Base-by-base conservation (phyloP, 805 yeast species). In the Hanseniaspora guilliermondii region DNA sequence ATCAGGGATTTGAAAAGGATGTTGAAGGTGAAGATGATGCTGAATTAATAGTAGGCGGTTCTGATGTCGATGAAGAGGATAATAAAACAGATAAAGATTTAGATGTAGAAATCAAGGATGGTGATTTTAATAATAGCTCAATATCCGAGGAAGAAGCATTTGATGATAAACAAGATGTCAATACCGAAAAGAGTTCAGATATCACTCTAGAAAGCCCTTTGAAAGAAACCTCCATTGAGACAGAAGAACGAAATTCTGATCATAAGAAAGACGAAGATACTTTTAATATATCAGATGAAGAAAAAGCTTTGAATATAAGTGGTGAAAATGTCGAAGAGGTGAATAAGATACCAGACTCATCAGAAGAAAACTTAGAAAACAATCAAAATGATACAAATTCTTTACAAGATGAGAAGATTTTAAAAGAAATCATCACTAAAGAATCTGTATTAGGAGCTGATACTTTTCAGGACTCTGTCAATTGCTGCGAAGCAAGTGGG, bases 11-110 rank as follows among this genome's bases (percentile, higher is more conserved):
- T 32, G 44, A 22, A 19, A 40, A 25, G 9, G 30, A 32, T 6
- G 53, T 50, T 32, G 59, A 56, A 36, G 39, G 56, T 25, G 55
- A 60, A 38, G 55, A 49, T 16, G 56, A 56, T 49, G 59, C 56
- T 40, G 53, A 40, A 7, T 58, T 53, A 35, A 64, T 6, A 2
- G 2, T 4, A 30, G 73, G n/a, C 62, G 40, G 40, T 19, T 19
- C 5, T 37, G 21, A 37, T 37, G 40, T n/a, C 17, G 53, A 33
- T 11, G 53, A 53, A 30, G 58, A 53, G 21, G 38, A 6, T 16
- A 42, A 49, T 6, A 39, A 30, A 27, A 40, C 53, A 24, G 60
- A 55, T 19, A 48, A 40, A 25, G 39, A 49, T 17, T 55, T 53
- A 14, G 44, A 55, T 42, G 56, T 53, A 35, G 47, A 46, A 17